Conservation (phyloP, 1,284 basidiomycete genomes). For the Amylostereum areolatum region DNA sequence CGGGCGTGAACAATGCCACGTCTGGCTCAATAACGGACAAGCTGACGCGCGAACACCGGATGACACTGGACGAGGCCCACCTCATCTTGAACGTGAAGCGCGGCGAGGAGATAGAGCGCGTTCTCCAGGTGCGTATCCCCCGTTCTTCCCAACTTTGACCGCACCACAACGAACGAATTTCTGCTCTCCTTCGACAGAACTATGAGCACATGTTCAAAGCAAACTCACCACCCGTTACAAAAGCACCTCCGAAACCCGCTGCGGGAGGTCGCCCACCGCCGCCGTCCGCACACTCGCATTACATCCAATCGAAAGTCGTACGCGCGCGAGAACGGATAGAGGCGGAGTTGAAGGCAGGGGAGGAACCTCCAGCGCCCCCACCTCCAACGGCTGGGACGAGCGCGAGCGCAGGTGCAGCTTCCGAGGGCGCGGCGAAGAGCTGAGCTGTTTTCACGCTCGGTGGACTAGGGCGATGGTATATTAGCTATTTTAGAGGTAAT, state of each 20-base stretch:
- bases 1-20: slow-evolving; percentile 68
- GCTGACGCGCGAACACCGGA: slow-evolving; percentile 78
- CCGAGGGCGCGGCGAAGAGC: too few relatives aligned
- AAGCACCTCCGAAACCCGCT: slow-evolving; percentile 44
- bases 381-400: slow-evolving; percentile 4
- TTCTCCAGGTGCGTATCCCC: slow-evolving; percentile 59
- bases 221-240: slow-evolving; percentile 59
- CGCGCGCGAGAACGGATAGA: slow-evolving; percentile 93
- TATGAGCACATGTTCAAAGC: slow-evolving; percentile 92
- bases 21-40: slow-evolving; percentile 71
- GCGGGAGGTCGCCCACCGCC: slow-evolving; percentile 22
- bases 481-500: too few relatives aligned
- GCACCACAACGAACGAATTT: background rate
- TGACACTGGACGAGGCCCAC: slow-evolving; percentile 95
- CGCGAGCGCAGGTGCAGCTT: too few relatives aligned
- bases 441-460: too few relatives aligned
- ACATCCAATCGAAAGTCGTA: slow-evolving; percentile 95
- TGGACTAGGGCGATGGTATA: too few relatives aligned
- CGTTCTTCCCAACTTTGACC: background rate
- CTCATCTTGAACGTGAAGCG: slow-evolving; percentile 90
- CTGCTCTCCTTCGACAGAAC: slow-evolving; percentile 45
- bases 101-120: slow-evolving; percentile 60
- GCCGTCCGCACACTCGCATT: slow-evolving; percentile 72
- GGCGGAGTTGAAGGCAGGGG: slow-evolving; percentile 60
- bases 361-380: slow-evolving; percentile 19